phyloP scores from a whole-genome alignment of 352 stramenopile species.

The Hyaloperonospora arabidopsidis region DNA sequence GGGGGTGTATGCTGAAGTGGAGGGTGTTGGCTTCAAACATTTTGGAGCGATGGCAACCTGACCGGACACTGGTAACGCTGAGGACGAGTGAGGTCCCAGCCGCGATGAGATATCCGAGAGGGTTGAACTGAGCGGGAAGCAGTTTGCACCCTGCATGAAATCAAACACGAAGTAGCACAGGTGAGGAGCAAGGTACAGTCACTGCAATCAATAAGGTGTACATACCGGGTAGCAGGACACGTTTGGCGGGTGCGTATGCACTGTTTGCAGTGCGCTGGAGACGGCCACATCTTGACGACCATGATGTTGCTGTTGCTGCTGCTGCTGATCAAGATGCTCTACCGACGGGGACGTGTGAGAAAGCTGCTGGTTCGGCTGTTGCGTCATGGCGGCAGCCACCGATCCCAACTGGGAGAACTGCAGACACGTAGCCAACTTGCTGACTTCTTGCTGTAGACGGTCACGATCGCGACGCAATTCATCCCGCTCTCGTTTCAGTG shows the following conservation, averaged over 20 bases:
- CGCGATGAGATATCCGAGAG: constrained; percentile 29
- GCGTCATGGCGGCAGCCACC: constrained; percentile 38
- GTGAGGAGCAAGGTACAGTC: constrained; percentile 8
- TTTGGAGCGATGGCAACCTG: constrained; percentile 36
- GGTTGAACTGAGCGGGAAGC: constrained; percentile 41
- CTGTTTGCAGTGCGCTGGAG: constrained; percentile 21
- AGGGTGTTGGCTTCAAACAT: constrained; percentile 16
- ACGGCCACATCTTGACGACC: constrained; percentile 16
- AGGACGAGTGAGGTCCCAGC: constrained; percentile 17
- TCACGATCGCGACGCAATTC: constrained; percentile 54
- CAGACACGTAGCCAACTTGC: constrained; percentile 53
- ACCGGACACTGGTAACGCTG: constrained; percentile 10
- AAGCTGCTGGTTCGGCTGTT: constrained; percentile 26
- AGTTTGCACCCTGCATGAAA: constrained; percentile 28
- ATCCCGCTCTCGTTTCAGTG: constrained; percentile 49
- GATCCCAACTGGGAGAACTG: constrained; percentile 57
- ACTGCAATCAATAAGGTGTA: constrained; percentile 16
- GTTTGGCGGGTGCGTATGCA: constrained; percentile 32
- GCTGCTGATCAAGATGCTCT: constrained; percentile 16
- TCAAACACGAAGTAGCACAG: constrained; percentile 3
- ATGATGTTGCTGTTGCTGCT: neutral
- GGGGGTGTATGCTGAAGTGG: constrained; percentile 14
- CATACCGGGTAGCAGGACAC: constrained; percentile 32
- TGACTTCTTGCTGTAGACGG: constrained; percentile 56
- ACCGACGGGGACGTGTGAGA: constrained; percentile 23